Evolutionary conservation across 345 rosid genomes (phyloP).

Genomic region (Linum usitatissimum): DNA sequence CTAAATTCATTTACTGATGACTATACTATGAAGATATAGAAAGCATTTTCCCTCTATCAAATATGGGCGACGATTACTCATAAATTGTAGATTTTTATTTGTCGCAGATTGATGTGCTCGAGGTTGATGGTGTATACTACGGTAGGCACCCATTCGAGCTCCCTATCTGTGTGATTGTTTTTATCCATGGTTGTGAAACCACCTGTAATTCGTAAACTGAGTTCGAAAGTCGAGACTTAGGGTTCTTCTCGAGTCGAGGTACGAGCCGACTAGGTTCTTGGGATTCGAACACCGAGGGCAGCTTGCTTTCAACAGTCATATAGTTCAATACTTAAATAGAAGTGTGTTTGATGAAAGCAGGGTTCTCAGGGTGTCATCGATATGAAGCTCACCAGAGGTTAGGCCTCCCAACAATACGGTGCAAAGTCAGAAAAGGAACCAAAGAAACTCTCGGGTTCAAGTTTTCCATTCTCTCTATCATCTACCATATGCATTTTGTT

Average conservation of each 20-base stretch:
- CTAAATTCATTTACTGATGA: too few relatives aligned
- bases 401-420: slow-evolving; percentile 77
- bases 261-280: too few relatives aligned
- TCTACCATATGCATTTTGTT: neutral
- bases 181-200: neutral
- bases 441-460: slow-evolving; percentile 70
- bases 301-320: too few relatives aligned
- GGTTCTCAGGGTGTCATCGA: slow-evolving; percentile 92
- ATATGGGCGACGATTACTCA: too few relatives aligned
- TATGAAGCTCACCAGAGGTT: slow-evolving; percentile 82
- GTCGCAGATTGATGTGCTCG: slow-evolving; percentile 92
- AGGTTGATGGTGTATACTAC: slow-evolving; percentile 81
- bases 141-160: slow-evolving; percentile 25
- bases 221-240: too few relatives aligned
- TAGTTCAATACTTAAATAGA: too few relatives aligned
- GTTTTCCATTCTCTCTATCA: neutral
- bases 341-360: slow-evolving; percentile 18
- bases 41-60: too few relatives aligned
- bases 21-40: too few relatives aligned
- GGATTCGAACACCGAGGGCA: too few relatives aligned
- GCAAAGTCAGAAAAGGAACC: slow-evolving; percentile 83
- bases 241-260: too few relatives aligned
- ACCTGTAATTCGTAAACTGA: too few relatives aligned
- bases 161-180: neutral
- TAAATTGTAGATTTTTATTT: too few relatives aligned